Percentiles rank a stretch among this genome's conserved stretches.
phyloP scores from a whole-genome alignment of 495 filamentous ascomycete species.

The Penicillium verhagenii region DNA sequence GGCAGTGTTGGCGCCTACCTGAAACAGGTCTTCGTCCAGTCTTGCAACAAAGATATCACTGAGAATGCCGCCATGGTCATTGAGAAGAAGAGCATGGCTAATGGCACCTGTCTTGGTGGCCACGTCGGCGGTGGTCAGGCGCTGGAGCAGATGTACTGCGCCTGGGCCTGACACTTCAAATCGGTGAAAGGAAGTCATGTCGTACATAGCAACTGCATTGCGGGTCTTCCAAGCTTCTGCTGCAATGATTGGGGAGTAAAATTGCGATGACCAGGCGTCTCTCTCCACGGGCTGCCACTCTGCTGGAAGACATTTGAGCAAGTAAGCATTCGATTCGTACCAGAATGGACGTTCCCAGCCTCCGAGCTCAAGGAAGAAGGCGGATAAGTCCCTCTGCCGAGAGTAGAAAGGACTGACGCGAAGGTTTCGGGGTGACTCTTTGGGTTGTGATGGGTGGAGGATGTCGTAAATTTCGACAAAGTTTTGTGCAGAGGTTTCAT shows the following conservation, averaged over 20 bases:
- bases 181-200: constrained; percentile 52
- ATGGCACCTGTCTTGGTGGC: constrained; percentile 35
- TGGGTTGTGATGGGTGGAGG: constrained; percentile 48
- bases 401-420: constrained; percentile 46
- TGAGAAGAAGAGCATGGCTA: constrained; percentile 45
- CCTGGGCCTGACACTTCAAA: constrained; percentile 49
- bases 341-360: constrained; percentile 54
- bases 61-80: constrained; percentile 39
- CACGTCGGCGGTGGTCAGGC: constrained; percentile 44
- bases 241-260: constrained; percentile 48
- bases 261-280: constrained; percentile 46
- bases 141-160: constrained; percentile 41
- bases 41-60: constrained; percentile 43
- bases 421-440: constrained; percentile 45
- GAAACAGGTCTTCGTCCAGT: constrained; percentile 39
- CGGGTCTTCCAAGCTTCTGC: constrained; percentile 54
- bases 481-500: constrained; percentile 49
- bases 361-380: constrained; percentile 47
- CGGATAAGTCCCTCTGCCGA: constrained; percentile 46
- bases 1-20: constrained; percentile 45
- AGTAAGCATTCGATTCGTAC: constrained; percentile 46
- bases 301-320: constrained; percentile 40
- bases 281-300: constrained; percentile 44
- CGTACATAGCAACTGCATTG: constrained; percentile 52
- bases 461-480: constrained; percentile 56